A percentile compares a stretch with the other conserved stretches of the same genome.
Evolutionary conservation across 2,329 filamentous ascomycete genomes (phyloP).

Genomic region (Exutisphaerella laricina): DNA sequence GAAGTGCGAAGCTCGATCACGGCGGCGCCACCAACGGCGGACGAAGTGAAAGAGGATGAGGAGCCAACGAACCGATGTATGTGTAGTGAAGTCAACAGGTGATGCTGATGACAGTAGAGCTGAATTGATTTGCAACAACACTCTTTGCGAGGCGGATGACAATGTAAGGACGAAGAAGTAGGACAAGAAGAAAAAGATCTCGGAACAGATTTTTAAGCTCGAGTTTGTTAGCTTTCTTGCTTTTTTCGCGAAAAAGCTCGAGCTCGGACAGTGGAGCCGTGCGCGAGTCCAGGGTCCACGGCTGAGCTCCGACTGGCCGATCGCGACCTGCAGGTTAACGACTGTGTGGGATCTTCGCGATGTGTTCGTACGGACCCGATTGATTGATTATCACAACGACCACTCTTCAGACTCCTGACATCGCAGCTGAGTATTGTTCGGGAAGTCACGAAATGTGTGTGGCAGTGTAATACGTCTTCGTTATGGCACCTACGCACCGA

Average conservation of each 20-base stretch:
- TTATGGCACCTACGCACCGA: slow-evolving; percentile 30
- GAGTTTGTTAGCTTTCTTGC: slow-evolving; percentile 2
- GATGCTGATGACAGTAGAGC: slow-evolving; percentile 9
- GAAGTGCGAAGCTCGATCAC: slow-evolving; percentile 23
- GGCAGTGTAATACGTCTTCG: no score
- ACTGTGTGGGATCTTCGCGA: no score
- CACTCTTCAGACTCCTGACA: no score
- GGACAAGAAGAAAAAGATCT: slow-evolving; percentile 1
- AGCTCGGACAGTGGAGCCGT: no score
- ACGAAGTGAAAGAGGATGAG: slow-evolving; percentile 23
- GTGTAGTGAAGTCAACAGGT: slow-evolving; percentile 9
- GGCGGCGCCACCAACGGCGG: slow-evolving; percentile 17
- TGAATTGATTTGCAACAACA: slow-evolving; percentile 12
- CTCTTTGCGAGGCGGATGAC: slow-evolving; percentile 6
- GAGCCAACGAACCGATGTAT: slow-evolving; percentile 27
- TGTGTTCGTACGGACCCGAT: no score
- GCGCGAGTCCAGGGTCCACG: no score
- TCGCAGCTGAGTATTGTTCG: no score
- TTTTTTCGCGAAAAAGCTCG: no score
- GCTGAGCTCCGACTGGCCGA: no score
- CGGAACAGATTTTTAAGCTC: slow-evolving; percentile 1
- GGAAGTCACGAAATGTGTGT: no score
- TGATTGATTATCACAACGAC: no score
- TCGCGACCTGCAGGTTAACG: no score
- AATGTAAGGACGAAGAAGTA: not conserved